These are phyloP conservation scores for Coemansia sp. DNA, from an alignment of 192 early-diverging fungal genomes.

Conservation along the genomic window DNA sequence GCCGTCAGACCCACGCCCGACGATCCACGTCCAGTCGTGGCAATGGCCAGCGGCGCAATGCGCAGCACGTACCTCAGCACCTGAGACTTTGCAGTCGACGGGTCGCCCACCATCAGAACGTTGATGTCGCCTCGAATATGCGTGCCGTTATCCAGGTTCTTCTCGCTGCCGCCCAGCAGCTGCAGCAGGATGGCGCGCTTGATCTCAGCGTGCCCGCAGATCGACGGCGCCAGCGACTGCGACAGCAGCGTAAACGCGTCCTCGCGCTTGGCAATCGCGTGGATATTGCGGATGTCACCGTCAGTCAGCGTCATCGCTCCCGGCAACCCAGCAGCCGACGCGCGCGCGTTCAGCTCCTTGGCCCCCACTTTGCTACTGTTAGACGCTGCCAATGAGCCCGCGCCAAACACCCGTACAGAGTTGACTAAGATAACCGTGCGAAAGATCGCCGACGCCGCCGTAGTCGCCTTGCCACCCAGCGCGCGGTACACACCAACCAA, in stretches of 20 bases:
- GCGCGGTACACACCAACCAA: constrained; percentile 92
- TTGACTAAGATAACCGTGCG: constrained; percentile 90
- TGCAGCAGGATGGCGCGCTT: constrained; percentile 93
- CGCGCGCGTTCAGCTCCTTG: constrained; percentile 24
- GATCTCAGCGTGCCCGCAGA: constrained; percentile 89
- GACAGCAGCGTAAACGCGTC: constrained; percentile 81
- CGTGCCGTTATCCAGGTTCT: constrained; percentile 92
- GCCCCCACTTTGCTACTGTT: constrained; percentile 12
- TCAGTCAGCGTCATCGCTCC: constrained; percentile 75
- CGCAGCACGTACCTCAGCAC: constrained; percentile 93
- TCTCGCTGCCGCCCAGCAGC: constrained; percentile 88
- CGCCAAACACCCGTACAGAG: constrained; percentile 70
- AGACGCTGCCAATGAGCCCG: constrained; percentile 72
- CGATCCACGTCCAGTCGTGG: constrained; percentile 94
- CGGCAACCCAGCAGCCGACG: constrained; percentile 28
- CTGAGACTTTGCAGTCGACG: constrained; percentile 99
- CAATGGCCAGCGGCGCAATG: constrained; percentile 93
- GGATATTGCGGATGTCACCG: constrained; percentile 84
- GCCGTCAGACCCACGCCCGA: constrained; percentile 98
- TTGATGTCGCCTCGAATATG: constrained; percentile 98
- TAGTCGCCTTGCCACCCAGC: constrained; percentile 76
- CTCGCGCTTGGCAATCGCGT: constrained; percentile 64
- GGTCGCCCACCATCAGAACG: constrained; percentile 97
- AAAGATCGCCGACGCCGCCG: constrained; percentile 78
- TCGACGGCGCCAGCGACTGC: constrained; percentile 85